phyloP scores from a whole-genome alignment of 148 eudicot genomes.

The Vaccinium corymbosum region DNA sequence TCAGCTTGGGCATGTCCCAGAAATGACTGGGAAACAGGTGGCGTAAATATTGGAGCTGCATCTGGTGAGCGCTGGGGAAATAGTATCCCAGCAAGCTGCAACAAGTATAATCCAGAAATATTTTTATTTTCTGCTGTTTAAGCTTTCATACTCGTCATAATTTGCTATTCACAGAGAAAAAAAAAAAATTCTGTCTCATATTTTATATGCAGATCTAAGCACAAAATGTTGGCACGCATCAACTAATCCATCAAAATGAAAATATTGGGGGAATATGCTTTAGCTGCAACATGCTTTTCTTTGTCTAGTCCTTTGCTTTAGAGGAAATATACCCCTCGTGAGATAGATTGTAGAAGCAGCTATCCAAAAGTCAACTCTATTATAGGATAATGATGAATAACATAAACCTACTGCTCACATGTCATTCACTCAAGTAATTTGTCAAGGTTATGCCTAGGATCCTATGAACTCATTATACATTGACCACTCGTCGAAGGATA shows the following conservation, averaged over 20 bases:
- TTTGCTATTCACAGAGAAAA: neutral
- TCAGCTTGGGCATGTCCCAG: constrained; percentile 48
- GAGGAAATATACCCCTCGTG: neutral
- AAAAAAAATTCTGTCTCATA: neutral
- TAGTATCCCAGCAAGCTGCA: constrained; percentile 68
- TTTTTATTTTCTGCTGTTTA: neutral
- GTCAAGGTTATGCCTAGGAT: neutral
- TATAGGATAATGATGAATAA: neutral
- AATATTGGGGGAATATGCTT: neutral
- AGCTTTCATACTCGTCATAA: neutral
- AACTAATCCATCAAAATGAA: neutral
- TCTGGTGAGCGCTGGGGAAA: constrained; percentile 70
- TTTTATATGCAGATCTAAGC: neutral
- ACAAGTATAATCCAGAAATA: constrained; percentile 2
- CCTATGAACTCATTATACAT: neutral
- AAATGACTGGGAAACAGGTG: constrained; percentile 58
- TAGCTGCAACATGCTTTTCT: neutral
- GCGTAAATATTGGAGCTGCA: constrained; percentile 73
- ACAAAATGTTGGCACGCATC: neutral
- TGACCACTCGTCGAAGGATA: neutral
- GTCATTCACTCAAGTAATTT: neutral
- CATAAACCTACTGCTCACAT: neutral
- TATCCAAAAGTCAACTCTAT: neutral
- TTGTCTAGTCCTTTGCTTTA: neutral
- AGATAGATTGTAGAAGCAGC: neutral